Conservation (phyloP, 2,329 filamentous ascomycete genomes). For the Trichothecium roseum region DNA sequence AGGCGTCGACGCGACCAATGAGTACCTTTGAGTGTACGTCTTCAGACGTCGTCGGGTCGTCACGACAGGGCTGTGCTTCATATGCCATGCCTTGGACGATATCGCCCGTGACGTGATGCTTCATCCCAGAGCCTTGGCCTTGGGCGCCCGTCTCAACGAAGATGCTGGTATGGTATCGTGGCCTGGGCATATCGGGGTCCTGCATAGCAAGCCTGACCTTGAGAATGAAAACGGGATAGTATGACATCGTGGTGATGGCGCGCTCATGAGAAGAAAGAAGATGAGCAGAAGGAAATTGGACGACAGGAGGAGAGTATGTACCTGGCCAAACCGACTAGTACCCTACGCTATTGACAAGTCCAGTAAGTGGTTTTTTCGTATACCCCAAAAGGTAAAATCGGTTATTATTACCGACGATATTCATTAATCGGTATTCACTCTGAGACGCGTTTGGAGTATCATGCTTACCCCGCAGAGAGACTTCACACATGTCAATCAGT, state of each 20-base stretch:
- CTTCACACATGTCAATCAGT: no score
- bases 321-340: no score
- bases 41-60: background rate
- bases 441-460: no score
- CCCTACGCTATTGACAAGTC: no score
- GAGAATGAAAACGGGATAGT: conserved; percentile 3
- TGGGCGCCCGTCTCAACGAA: conserved; percentile 5
- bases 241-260: background rate
- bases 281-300: no score
- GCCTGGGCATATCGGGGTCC: conserved; percentile 4
- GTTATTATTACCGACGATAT: no score
- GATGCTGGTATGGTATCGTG: conserved; percentile 2
- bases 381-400: no score
- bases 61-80: background rate
- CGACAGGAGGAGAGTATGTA: no score
- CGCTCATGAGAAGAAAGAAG: no score
- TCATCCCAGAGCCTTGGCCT: conserved; percentile 1
- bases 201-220: conserved; percentile 3
- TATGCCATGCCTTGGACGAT: conserved; percentile 5
- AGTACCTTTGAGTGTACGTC: background rate
- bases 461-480: no score
- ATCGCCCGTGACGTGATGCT: conserved; percentile 5
- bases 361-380: no score
- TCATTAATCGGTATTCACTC: no score
- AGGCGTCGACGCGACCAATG: background rate